These are phyloP conservation scores for Alnus rubra DNA, from an alignment of 306 rosid species.

Conservation along the genomic window DNA sequence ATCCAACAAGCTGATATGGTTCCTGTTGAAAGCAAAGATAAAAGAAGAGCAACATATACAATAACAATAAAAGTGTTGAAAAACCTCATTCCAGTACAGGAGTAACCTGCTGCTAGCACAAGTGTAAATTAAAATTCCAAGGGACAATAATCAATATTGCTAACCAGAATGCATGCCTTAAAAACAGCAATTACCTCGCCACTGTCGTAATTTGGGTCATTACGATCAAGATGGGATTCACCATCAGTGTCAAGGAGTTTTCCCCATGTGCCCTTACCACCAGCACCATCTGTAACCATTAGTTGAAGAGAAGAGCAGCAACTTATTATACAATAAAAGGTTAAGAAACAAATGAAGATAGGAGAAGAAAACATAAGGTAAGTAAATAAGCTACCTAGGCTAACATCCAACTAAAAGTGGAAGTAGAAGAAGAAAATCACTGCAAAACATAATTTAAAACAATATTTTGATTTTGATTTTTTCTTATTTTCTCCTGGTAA, in stretches of 20 bases:
- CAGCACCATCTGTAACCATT: slow-evolving; percentile 51
- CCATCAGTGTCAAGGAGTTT: slow-evolving; percentile 57
- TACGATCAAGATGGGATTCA: slow-evolving; percentile 51
- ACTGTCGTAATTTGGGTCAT: slow-evolving; percentile 68
- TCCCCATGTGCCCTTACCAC: slow-evolving; percentile 76
- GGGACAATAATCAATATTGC: neutral
- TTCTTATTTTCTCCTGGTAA: neutral
- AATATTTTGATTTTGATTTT: neutral
- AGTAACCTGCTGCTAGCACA: neutral
- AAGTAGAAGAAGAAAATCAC: neutral
- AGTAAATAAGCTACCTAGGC: neutral
- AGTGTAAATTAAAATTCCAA: neutral
- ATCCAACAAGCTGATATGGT: slow-evolving; percentile 89
- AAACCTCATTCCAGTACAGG: neutral
- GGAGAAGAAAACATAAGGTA: neutral
- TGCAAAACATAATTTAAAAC: neutral
- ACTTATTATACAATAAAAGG: neutral
- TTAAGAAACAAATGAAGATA: neutral
- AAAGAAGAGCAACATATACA: neutral
- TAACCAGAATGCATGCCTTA: neutral
- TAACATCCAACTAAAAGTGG: neutral
- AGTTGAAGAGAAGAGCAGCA: neutral
- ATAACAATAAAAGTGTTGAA: neutral
- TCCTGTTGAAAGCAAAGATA: slow-evolving; percentile 53
- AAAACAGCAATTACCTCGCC: slow-evolving; percentile 48